Evolutionary conservation across 495 filamentous ascomycete genomes (phyloP), one percentile per base, ranked within the genome.

Genomic region (Xylaria longipes): DNA sequence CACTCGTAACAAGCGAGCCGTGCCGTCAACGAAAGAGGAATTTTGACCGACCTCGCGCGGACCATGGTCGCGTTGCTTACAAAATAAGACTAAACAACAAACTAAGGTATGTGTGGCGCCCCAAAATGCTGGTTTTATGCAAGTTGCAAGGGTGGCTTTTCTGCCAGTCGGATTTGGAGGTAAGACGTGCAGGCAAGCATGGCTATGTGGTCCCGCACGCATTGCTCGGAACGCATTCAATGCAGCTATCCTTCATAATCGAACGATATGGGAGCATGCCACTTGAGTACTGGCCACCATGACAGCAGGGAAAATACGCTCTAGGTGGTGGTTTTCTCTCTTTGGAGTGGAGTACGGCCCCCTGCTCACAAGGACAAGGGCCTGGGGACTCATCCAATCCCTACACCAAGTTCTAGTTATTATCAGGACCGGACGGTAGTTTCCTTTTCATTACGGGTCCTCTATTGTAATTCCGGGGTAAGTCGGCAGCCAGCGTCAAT

Each of bases 191-290:
- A 67, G 46, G 12, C n/a, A 41, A 41, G 35, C 48, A 54, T 11
- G 65, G 33, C 9, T 22, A 41, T 27, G 9, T 29, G 25, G 35
- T 63, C 35, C 60, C 17, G 54, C 31, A 37, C 57, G 25, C 17
- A 29, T 60, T 35, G 43, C 46, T 31, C 46, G 31, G 63, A 25
- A 52, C 52, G 62, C 43, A 48, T 65, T 35, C 41, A 35, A 22
- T 65, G 63, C 63, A 67, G 29, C 46, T 43, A 54, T 56, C 65
- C 65, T 67, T 67, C 48, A 29, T 56, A 56, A 56, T 67, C 65
- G 63, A 56, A 67, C 29, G 65, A 67, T 27, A 56, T 27, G 43
- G 33, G 33, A 48, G 29, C 20, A 31, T 39, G 11, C 33, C 17
- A 41, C 31, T 43, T 43, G 14, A 35, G 33, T 37, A 56, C 29